phyloP scores from a whole-genome alignment of 1,284 basidiomycete genomes.

The Laetiporus sulphureus region DNA sequence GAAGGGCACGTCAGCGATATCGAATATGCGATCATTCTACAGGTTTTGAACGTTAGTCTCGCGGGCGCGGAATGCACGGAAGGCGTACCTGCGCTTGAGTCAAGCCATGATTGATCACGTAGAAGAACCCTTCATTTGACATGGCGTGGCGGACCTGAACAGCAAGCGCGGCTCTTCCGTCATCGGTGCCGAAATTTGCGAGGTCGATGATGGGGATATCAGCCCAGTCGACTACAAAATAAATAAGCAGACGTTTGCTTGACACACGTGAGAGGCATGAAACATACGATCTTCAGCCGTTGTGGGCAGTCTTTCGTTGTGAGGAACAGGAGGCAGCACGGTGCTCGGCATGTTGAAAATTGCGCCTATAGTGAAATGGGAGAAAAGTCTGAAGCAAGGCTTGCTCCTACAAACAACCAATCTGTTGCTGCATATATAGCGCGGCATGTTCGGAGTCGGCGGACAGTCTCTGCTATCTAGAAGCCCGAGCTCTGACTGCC shows the following conservation, averaged over 20 bases:
- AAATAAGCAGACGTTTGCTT: not conserved
- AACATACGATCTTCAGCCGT: conserved; percentile 27
- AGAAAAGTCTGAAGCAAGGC: not conserved
- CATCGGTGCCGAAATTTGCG: conserved; percentile 38
- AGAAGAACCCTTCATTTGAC: conserved; percentile 57
- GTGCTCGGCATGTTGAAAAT: conserved; percentile 3
- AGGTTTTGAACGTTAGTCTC: not conserved
- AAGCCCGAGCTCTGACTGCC: too few relatives aligned
- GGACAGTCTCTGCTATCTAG: too few relatives aligned
- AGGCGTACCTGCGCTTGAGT: conserved; percentile 34
- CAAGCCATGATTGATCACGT: conserved; percentile 54
- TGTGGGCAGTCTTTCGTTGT: conserved; percentile 24
- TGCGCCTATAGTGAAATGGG: too few relatives aligned
- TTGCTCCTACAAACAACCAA: too few relatives aligned
- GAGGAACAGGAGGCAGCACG: conserved; percentile 14
- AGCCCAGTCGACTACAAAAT: conserved; percentile 53
- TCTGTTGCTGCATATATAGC: too few relatives aligned
- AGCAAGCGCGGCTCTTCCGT: conserved; percentile 43
- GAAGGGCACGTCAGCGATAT: conserved; percentile 55
- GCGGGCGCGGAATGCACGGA: not conserved
- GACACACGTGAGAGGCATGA: not conserved
- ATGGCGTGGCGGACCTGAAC: conserved; percentile 52
- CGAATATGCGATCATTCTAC: conserved; percentile 43
- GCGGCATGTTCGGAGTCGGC: too few relatives aligned
- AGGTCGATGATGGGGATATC: conserved; percentile 63